phyloP scores from a whole-genome alignment of 1,284 basidiomycete genomes.

The Serendipita sp. region DNA sequence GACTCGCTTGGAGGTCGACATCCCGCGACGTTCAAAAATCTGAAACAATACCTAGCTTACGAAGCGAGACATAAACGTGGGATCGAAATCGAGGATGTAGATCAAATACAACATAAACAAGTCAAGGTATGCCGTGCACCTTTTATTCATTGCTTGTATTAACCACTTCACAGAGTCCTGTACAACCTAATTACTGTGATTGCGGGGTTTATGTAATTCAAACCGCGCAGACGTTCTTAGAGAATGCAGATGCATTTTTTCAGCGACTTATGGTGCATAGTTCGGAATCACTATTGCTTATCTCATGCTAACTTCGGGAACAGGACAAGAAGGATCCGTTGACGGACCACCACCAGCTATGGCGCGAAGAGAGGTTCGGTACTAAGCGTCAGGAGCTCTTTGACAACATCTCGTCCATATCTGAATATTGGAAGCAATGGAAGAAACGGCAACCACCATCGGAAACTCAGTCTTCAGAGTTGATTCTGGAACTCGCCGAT shows the following conservation, averaged over 20 bases:
- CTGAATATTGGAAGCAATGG: constrained; percentile 10
- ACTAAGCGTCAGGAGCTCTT: constrained; percentile 10
- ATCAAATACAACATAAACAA: constrained; percentile 28
- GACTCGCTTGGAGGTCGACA: constrained; percentile 76
- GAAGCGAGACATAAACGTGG: constrained; percentile 73
- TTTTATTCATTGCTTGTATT: background rate
- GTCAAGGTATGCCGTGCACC: constrained; percentile 29
- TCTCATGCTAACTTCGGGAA: background rate
- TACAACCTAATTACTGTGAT: constrained; percentile 73
- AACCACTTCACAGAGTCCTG: constrained; percentile 41
- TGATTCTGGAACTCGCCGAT: background rate
- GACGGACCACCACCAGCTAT: constrained; percentile 9
- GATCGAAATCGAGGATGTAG: constrained; percentile 25
- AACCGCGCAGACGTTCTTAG: constrained; percentile 59
- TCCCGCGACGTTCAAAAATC: constrained; percentile 40
- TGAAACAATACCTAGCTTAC: constrained; percentile 54
- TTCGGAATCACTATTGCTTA: background rate
- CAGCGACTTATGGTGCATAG: constrained; percentile 31
- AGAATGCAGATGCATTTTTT: constrained; percentile 32
- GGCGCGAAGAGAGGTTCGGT: constrained; percentile 8
- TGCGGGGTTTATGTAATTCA: constrained; percentile 78
- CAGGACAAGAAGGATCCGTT: constrained; percentile 8
- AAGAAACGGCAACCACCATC: background rate
- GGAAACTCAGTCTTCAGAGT: background rate
- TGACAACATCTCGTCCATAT: constrained; percentile 8